Percentiles rank a stretch among this genome's conserved stretches.
phyloP scores from a whole-genome alignment of 257 asterid species.

The Ocimum tenuiflorum region DNA sequence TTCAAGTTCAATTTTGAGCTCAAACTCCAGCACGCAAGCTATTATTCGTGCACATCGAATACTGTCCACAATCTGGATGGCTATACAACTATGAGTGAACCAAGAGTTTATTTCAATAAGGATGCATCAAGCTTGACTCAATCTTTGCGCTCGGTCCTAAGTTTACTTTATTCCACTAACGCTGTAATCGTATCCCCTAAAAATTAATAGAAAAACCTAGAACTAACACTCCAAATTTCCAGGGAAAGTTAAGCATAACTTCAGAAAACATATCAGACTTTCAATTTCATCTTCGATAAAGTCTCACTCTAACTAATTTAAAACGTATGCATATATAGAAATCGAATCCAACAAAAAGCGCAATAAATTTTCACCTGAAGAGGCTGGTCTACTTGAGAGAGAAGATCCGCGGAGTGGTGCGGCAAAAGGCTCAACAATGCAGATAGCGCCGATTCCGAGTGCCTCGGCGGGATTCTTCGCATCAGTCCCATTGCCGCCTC shows the following conservation, averaged over 20 bases:
- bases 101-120: too few relatives aligned
- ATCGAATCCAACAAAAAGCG: neutral
- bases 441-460: slow-evolving; percentile 70
- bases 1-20: too few relatives aligned
- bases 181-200: neutral
- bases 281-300: neutral
- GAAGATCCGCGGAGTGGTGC: slow-evolving; percentile 87
- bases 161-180: neutral
- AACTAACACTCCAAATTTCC: neutral
- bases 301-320: neutral
- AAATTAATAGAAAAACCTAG: neutral
- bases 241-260: neutral
- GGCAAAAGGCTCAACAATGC: slow-evolving; percentile 91
- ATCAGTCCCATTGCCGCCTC: slow-evolving; percentile 98
- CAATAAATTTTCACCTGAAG: slow-evolving; percentile 56
- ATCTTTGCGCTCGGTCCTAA: too few relatives aligned
- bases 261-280: neutral
- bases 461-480: slow-evolving; percentile 94
- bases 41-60: too few relatives aligned
- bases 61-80: too few relatives aligned
- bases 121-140: neutral
- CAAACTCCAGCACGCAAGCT: too few relatives aligned
- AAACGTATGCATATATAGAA: neutral
- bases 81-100: too few relatives aligned
- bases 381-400: slow-evolving; percentile 95